Percentiles rank a stretch among this genome's conserved stretches.
Evolutionary conservation across 2,329 filamentous ascomycete genomes (phyloP).

Genomic region (Trichoderma koningiopsis): DNA sequence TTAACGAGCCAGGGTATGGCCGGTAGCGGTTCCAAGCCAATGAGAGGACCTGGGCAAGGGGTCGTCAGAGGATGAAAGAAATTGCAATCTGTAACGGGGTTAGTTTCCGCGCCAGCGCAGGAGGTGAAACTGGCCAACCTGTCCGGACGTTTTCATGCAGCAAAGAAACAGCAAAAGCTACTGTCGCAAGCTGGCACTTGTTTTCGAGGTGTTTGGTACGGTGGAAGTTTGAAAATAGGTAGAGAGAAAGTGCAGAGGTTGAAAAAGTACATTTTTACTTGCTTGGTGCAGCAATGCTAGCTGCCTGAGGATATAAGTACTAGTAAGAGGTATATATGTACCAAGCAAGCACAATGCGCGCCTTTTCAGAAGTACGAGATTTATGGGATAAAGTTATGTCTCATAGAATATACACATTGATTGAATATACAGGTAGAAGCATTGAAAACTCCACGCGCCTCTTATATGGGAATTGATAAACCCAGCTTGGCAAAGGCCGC

Average conservation of each 20-base stretch:
- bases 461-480: not conserved
- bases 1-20: not conserved
- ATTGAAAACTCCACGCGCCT: not conserved
- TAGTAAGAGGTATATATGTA: not conserved
- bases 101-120: slow-evolving; percentile 1
- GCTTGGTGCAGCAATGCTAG: not conserved
- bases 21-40: not conserved
- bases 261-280: not conserved
- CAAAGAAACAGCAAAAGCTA: not conserved
- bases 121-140: slow-evolving; percentile 13
- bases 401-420: not conserved
- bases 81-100: not conserved
- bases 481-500: too few species aligned
- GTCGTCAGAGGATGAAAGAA: not conserved
- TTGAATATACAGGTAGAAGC: not conserved
- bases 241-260: not conserved
- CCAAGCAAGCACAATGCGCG: not conserved
- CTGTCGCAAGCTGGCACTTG: not conserved
- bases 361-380: not conserved
- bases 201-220: not conserved
- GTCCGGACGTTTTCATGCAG: not conserved
- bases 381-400: not conserved
- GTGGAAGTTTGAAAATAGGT: not conserved
- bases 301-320: not conserved
- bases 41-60: not conserved